Percentiles rank a stretch among this genome's conserved stretches.
These are phyloP conservation scores for Sclerotinia subarctica DNA, from an alignment of 2,329 filamentous ascomycete species.

Conservation along the genomic window DNA sequence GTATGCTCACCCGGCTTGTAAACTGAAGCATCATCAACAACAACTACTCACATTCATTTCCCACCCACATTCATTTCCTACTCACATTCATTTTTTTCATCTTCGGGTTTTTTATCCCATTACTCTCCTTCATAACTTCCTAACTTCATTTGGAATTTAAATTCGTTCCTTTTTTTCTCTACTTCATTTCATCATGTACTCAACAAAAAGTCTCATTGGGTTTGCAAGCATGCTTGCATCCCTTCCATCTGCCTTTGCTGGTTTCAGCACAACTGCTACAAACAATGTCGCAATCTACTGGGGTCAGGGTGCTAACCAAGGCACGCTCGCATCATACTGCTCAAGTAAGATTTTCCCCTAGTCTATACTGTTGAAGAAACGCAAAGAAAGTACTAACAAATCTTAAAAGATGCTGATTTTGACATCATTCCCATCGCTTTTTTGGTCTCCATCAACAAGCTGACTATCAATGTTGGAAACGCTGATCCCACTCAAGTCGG, in stretches of 20 bases:
- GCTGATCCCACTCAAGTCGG: slow-evolving; percentile 12
- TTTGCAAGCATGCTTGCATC: slow-evolving; percentile 17
- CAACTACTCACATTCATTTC: slow-evolving; percentile 21
- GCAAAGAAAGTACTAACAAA: background rate
- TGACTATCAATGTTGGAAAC: slow-evolving; percentile 19
- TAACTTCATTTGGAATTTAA: slow-evolving; percentile 12
- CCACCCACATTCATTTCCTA: slow-evolving; percentile 17
- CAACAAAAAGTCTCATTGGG: slow-evolving; percentile 16
- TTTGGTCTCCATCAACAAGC: slow-evolving; percentile 15
- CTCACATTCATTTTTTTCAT: slow-evolving; percentile 18
- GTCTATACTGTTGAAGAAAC: background rate
- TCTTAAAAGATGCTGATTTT: background rate
- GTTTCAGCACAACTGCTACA: slow-evolving; percentile 43
- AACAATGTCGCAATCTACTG: slow-evolving; percentile 63
- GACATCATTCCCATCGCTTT: slow-evolving; percentile 16
- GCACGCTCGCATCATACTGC: slow-evolving; percentile 19
- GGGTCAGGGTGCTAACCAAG: slow-evolving; percentile 43
- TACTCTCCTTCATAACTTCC: slow-evolving; percentile 18
- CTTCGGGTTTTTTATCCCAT: slow-evolving; percentile 19
- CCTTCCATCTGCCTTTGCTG: slow-evolving; percentile 40
- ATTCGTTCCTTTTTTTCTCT: slow-evolving; percentile 5
- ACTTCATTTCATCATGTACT: slow-evolving; percentile 20
- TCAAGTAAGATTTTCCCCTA: slow-evolving; percentile 8
- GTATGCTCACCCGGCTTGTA: background rate
- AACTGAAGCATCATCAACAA: slow-evolving; percentile 13